A percentile compares a stretch with the other conserved stretches of the same genome.
Evolutionary conservation across 1,284 basidiomycete species (phyloP).

Genomic region (Ganoderma sinense): DNA sequence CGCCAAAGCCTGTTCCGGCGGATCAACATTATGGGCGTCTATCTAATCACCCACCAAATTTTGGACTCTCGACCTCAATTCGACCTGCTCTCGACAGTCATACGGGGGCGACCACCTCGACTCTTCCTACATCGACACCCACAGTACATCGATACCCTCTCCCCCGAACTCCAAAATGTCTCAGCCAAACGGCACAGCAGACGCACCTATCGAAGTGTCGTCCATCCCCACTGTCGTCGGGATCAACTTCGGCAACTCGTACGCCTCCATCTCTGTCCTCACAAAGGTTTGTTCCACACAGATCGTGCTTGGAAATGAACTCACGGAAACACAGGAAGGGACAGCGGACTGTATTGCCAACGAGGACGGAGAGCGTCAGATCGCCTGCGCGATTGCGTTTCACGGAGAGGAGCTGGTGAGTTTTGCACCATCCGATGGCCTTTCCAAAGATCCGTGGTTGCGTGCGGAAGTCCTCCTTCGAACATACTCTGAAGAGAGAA

Average conservation of each 20-base stretch:
- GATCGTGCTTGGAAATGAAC: neutral
- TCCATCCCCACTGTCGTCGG: conserved; percentile 75
- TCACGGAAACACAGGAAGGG: conserved; percentile 67
- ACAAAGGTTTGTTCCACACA: conserved; percentile 74
- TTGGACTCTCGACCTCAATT: too few relatives aligned
- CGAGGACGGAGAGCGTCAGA: conserved; percentile 98
- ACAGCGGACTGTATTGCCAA: conserved; percentile 95
- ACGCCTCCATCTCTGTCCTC: conserved; percentile 94
- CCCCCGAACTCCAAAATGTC: conserved; percentile 33
- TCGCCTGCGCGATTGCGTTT: conserved; percentile 94
- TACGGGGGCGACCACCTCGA: too few relatives aligned
- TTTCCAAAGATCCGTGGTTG: neutral
- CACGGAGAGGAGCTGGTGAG: conserved; percentile 89
- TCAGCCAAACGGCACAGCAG: conserved; percentile 49
- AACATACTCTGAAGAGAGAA: too few relatives aligned
- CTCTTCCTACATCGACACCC: too few relatives aligned
- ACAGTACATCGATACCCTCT: neutral
- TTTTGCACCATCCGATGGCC: conserved; percentile 17
- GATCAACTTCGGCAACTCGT: conserved; percentile 98
- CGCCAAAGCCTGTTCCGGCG: neutral
- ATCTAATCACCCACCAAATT: conserved; percentile 31
- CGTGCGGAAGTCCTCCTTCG: neutral
- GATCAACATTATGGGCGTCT: conserved; percentile 18
- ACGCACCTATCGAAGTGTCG: conserved; percentile 42
- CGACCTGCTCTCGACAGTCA: too few relatives aligned